Evolutionary conservation across 2,329 filamentous ascomycete species (phyloP), one percentile per base, ranked within the genome.

Genomic region (Penicillium oxalicum): DNA sequence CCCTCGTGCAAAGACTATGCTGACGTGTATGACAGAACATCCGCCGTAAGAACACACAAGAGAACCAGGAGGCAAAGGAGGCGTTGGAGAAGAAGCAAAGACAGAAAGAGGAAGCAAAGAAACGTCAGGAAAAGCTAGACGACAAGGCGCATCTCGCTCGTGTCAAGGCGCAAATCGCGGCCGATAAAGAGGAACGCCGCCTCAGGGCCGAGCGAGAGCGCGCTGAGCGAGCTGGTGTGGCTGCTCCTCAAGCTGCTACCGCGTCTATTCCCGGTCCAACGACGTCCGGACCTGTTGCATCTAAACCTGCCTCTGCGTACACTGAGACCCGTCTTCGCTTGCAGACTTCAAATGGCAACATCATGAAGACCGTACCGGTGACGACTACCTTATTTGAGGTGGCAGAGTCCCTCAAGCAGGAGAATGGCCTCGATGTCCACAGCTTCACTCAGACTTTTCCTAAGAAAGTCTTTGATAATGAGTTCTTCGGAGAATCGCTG

Each of bases 381-480:
- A 88, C 94, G 50, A 94, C 90, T 3, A 97, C 93, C 0, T 74
- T 98, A 9, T 95, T 95, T 61, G 91, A 98, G 72, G 84, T 98
- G 44, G 90, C 88, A 0, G 82, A 91, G 59, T 79, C 84, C 49
- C 66, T 98, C 25, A 75, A 82, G 64, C 70, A 79, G 43, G 88
- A 96, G 54, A 83, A 80, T 43, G 88, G 87, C 0, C 68, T 80
- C 4, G 71, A 81, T 2, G 86, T 94, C 11, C 79, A 76, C 25
- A 89, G 82, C 59, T 96, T 98, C 66, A 82, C 85, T 1, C 87
- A 86, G 60, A 96, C 84, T 18, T 97, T 94, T 61, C 93, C 93
- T 0, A 83, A 81, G 63, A 95, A 96, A 76, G 81, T 82, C 0
- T 97, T 86, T 55, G 72, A 78, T 54, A 63, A 73, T 75, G 68